A percentile compares a stretch with the other conserved stretches of the same genome.
Evolutionary conservation across 371 early-diverging fungal species (phyloP).

Genomic region (Mortierella sp.): DNA sequence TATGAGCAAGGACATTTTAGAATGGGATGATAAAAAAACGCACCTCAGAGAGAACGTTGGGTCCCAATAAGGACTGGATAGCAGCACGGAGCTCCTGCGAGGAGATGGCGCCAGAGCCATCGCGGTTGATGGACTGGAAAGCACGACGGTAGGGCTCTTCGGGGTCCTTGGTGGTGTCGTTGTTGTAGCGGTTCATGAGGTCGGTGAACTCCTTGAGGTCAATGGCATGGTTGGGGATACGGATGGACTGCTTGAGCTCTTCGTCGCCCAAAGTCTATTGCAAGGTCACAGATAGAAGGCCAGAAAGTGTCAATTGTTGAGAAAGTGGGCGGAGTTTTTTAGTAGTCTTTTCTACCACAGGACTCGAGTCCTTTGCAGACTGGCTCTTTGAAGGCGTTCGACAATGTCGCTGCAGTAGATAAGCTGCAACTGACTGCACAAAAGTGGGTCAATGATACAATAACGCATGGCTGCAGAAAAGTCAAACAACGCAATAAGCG

Average conservation of each 20-base stretch:
- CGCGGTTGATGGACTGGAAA: slow-evolving; percentile 45
- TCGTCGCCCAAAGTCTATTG: slow-evolving; percentile 37
- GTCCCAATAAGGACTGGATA: slow-evolving; percentile 32
- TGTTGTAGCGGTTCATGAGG: slow-evolving; percentile 41
- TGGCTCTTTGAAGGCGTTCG: background rate
- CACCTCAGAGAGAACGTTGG: slow-evolving; percentile 49
- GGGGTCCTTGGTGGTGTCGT: slow-evolving; percentile 32
- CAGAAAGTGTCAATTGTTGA: background rate
- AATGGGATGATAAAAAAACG: background rate
- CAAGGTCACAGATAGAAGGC: background rate
- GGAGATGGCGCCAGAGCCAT: slow-evolving; percentile 41
- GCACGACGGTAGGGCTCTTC: slow-evolving; percentile 53
- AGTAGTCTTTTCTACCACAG: background rate
- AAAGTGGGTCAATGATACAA: background rate
- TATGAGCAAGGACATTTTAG: background rate
- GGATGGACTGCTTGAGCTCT: slow-evolving; percentile 34
- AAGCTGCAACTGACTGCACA: background rate
- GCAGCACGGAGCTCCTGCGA: slow-evolving; percentile 36
- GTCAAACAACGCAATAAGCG: background rate
- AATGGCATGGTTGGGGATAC: slow-evolving; percentile 40
- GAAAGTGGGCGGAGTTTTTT: background rate
- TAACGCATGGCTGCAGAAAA: background rate
- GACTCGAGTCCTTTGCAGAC: background rate
- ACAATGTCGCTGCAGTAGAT: background rate
- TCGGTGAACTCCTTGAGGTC: slow-evolving; percentile 43